phyloP scores from a whole-genome alignment of 2,329 filamentous ascomycete genomes.

The Aspergillus versicolor region DNA sequence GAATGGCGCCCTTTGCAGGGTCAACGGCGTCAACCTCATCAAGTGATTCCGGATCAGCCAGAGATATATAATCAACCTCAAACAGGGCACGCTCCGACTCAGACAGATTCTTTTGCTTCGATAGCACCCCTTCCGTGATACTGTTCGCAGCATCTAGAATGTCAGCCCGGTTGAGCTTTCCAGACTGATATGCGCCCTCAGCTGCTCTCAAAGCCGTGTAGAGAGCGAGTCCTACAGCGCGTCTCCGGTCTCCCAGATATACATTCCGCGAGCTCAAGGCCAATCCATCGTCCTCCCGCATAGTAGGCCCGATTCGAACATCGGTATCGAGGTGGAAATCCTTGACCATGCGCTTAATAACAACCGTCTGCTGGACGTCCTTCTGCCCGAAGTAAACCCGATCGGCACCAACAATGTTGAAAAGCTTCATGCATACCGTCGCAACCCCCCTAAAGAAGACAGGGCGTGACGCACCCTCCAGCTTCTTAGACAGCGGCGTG shows the following conservation, averaged over 20 bases:
- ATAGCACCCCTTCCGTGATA: slow-evolving; percentile 55
- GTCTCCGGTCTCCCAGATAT: slow-evolving; percentile 76
- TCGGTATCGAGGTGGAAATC: slow-evolving; percentile 81
- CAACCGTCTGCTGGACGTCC: slow-evolving; percentile 92
- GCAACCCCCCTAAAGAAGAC: slow-evolving; percentile 97
- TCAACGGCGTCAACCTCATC: slow-evolving; percentile 75
- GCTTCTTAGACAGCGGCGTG: slow-evolving; percentile 74
- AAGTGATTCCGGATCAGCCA: slow-evolving; percentile 82
- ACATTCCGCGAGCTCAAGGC: slow-evolving; percentile 93
- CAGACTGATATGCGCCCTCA: slow-evolving; percentile 62
- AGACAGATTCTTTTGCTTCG: slow-evolving; percentile 61
- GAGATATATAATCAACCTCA: slow-evolving; percentile 87
- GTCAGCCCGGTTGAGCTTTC: slow-evolving; percentile 56
- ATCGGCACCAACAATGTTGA: slow-evolving; percentile 77
- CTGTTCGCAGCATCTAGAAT: slow-evolving; percentile 71
- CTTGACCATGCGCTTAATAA: slow-evolving; percentile 80
- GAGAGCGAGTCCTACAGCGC: slow-evolving; percentile 71
- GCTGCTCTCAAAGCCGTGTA: slow-evolving; percentile 68
- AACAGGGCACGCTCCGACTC: slow-evolving; percentile 66
- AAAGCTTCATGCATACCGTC: slow-evolving; percentile 92
- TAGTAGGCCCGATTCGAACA: slow-evolving; percentile 72
- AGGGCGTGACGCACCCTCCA: slow-evolving; percentile 82
- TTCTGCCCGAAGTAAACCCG: slow-evolving; percentile 95
- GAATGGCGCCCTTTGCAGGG: slow-evolving; percentile 68
- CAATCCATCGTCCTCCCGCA: slow-evolving; percentile 75